A percentile compares a stretch with the other conserved stretches of the same genome.
These are phyloP conservation scores for Sclerotinia nivalis DNA, from an alignment of 2,329 filamentous ascomycete genomes.

Conservation along the genomic window DNA sequence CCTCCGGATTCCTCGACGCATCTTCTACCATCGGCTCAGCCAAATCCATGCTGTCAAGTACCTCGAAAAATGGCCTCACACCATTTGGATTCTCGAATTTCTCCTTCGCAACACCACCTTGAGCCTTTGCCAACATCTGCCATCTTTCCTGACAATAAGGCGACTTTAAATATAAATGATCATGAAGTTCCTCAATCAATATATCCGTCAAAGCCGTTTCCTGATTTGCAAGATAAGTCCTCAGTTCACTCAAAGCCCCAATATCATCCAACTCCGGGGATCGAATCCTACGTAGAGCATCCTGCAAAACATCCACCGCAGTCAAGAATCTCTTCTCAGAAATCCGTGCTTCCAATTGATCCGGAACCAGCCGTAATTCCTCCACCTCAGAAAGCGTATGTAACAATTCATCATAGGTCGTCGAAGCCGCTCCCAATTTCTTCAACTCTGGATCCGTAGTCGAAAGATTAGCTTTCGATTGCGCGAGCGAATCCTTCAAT, in stretches of 20 bases:
- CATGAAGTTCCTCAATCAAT: conserved; percentile 93
- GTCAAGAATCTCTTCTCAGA: conserved; percentile 94
- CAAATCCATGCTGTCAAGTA: conserved; percentile 62
- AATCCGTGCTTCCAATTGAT: conserved; percentile 89
- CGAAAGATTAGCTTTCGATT: conserved; percentile 78
- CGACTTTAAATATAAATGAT: conserved; percentile 95
- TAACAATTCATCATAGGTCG: conserved; percentile 87
- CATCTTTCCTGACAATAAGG: conserved; percentile 96
- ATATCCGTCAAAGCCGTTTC: conserved; percentile 92
- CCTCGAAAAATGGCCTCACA: conserved; percentile 54
- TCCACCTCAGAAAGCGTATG: conserved; percentile 83
- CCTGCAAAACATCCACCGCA: conserved; percentile 89
- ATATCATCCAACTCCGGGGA: conserved; percentile 90
- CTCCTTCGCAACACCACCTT: conserved; percentile 50
- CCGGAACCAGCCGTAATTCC: conserved; percentile 83
- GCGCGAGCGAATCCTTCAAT: conserved; percentile 79
- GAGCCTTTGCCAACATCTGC: conserved; percentile 75
- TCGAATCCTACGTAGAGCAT: conserved; percentile 77
- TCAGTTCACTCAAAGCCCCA: conserved; percentile 81
- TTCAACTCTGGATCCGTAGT: conserved; percentile 88
- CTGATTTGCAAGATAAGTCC: conserved; percentile 88
- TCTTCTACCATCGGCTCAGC: conserved; percentile 73
- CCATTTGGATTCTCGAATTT: conserved; percentile 49
- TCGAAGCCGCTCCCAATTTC: conserved; percentile 82
- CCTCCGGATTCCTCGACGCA: conserved; percentile 87